Percentiles rank a stretch among this genome's conserved stretches.
These are phyloP conservation scores for Baorangia bicolor DNA, from an alignment of 768 basidiomycete species.

Conservation along the genomic window DNA sequence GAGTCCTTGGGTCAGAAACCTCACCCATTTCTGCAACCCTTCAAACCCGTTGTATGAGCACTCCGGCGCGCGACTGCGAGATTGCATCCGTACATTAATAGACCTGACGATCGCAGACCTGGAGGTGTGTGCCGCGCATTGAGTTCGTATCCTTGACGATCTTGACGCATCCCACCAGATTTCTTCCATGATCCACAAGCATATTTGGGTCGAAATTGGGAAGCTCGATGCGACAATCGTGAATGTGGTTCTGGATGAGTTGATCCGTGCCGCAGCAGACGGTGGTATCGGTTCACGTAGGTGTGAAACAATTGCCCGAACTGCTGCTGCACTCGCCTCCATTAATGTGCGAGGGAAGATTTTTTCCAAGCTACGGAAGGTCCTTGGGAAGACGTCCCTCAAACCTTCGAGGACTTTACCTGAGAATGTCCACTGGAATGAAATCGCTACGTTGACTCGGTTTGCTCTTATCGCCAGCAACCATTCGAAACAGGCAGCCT, in stretches of 20 bases:
- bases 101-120: slow-evolving; percentile 70
- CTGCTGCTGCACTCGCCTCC: slow-evolving; percentile 70
- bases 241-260: slow-evolving; percentile 76
- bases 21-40: slow-evolving; percentile 69
- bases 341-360: slow-evolving; percentile 78
- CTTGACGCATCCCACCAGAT: slow-evolving; percentile 44
- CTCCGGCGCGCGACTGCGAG: slow-evolving; percentile 72
- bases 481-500: slow-evolving; percentile 57
- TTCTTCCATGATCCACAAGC: slow-evolving; percentile 62
- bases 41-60: slow-evolving; percentile 66
- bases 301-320: slow-evolving; percentile 74
- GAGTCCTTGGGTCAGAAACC: slow-evolving; percentile 86
- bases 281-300: slow-evolving; percentile 73
- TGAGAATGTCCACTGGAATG: slow-evolving; percentile 76
- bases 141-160: neutral
- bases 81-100: slow-evolving; percentile 76
- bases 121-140: slow-evolving; percentile 51
- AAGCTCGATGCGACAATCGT: slow-evolving; percentile 64
- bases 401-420: slow-evolving; percentile 60
- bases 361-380: slow-evolving; percentile 76
- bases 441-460: slow-evolving; percentile 77
- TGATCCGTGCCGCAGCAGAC: slow-evolving; percentile 81
- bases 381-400: slow-evolving; percentile 69
- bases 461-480: slow-evolving; percentile 73
- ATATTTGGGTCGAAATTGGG: slow-evolving; percentile 76